Evolutionary conservation across 2,329 filamentous ascomycete genomes (phyloP).

Genomic region (Aureobasidium zeae): DNA sequence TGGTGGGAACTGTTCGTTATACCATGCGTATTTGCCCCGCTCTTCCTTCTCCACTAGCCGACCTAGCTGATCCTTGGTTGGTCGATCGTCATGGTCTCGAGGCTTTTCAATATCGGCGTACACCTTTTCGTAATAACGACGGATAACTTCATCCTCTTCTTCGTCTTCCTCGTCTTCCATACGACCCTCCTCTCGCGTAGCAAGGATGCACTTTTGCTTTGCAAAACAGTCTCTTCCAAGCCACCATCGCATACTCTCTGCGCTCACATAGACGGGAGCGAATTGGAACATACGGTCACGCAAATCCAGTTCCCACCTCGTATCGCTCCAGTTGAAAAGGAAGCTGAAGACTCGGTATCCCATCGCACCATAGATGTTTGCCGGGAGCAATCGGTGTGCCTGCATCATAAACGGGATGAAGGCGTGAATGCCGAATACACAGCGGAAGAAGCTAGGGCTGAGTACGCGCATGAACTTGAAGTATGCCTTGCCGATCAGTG

Average conservation of each 20-base stretch:
- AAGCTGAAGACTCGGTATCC: constrained; percentile 87
- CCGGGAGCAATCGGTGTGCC: constrained; percentile 60
- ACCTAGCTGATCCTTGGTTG: neutral
- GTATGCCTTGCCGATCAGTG: constrained; percentile 75
- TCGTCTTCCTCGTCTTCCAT: constrained; percentile 48
- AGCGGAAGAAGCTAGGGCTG: constrained; percentile 62
- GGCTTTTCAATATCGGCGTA: constrained; percentile 15
- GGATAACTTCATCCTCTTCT: constrained; percentile 32
- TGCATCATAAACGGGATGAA: constrained; percentile 93
- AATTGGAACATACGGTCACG: constrained; percentile 84
- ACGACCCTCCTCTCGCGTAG: constrained; percentile 61
- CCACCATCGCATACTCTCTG: constrained; percentile 95
- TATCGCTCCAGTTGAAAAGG: constrained; percentile 80
- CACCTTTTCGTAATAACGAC: constrained; percentile 26
- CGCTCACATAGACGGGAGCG: constrained; percentile 78
- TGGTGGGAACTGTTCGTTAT: constrained; percentile 66
- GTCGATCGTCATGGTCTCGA: neutral
- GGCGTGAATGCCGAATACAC: constrained; percentile 83
- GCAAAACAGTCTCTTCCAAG: constrained; percentile 78
- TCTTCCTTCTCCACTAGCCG: constrained; percentile 19
- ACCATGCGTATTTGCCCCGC: constrained; percentile 58
- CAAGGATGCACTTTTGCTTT: constrained; percentile 75
- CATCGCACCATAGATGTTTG: constrained; percentile 64
- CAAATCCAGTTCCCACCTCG: constrained; percentile 71
- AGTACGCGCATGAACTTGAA: constrained; percentile 87